Base-by-base conservation (phyloP, 495 filamentous ascomycete species). In the Penicillium canariense region DNA sequence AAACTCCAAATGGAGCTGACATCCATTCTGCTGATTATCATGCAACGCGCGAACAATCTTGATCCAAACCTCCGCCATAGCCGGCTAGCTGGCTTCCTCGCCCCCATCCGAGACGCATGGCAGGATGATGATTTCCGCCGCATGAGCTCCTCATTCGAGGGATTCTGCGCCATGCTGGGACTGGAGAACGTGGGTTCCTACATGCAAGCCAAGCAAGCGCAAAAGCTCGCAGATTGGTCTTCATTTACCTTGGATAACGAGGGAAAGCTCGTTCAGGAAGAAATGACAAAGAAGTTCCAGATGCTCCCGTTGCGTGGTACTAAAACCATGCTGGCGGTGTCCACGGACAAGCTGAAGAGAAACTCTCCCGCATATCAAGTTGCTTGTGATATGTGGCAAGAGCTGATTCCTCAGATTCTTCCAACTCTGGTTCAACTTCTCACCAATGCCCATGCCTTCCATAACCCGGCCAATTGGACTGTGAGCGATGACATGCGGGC, bases 371-470 rank as follows among this genome's bases (percentile, higher is more conserved):
- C 86, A 2, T 92, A 88, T 54, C 78, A 83, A 30, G 81, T 87
- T 10, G 85, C 90, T 1, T 87, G 86, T 61, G 74, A 73, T 22
- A 75, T 97, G 28, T 99, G 94, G 94, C 81, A 87, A 52, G 87
- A 91, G 31, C 76, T 84, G 0, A 87, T 96, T 45, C 89, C 91
- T 3, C 68, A 83, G 31, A 92, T 99, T 46, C 74, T 97, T 30
- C 93, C 92, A 25, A 90, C 88, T 50, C 68, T 99, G 5, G 82
- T 98, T 36, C 85, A 91, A 48, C 88, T 97, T 54, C 72, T 97
- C 34, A 94, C 87, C 58, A 83, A 92, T 62, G 90, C 92, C 4
- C 92, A 97, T 74, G 89, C 91, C n/a, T 96, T 94, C 59, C 90
- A 96, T 65, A 90, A 96, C 59, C 83, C 91, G 0, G 68, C 74